Conservation (phyloP, 2,329 filamentous ascomycete genomes). For the Pestalotiopsis sp. region DNA sequence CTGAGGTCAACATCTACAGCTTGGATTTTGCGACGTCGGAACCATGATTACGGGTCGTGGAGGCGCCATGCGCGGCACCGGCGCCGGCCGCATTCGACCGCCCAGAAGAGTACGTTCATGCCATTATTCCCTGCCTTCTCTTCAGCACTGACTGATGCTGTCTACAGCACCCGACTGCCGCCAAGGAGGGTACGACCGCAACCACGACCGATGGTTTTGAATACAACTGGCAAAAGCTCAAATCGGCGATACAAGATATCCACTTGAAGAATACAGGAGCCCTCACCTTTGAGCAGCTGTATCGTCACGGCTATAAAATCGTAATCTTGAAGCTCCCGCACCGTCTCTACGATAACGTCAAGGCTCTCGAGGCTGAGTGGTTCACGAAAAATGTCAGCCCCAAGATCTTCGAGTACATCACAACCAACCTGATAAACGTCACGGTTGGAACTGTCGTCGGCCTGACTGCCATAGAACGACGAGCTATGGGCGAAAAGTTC, state of each 20-base stretch:
- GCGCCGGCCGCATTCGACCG: conserved; percentile 33
- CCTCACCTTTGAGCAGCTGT: conserved; percentile 93
- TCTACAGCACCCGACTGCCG: not conserved
- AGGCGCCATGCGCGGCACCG: conserved; percentile 27
- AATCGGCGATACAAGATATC: conserved; percentile 80
- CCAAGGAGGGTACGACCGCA: not conserved
- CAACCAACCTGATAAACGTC: conserved; percentile 64
- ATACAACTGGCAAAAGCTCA: conserved; percentile 77
- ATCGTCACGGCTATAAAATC: conserved; percentile 91
- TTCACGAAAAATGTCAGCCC: conserved; percentile 74
- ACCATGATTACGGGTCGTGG: conserved; percentile 36
- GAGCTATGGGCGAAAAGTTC: conserved; percentile 81
- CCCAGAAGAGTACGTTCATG: conserved; percentile 31
- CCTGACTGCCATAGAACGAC: conserved; percentile 75
- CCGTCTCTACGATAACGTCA: conserved; percentile 78
- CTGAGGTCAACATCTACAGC: not conserved
- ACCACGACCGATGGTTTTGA: conserved; percentile 71
- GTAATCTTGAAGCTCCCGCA: conserved; percentile 87
- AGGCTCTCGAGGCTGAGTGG: conserved; percentile 80
- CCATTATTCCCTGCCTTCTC: not conserved
- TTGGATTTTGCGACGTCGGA: not conserved
- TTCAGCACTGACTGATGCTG: not conserved
- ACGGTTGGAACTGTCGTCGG: conserved; percentile 58
- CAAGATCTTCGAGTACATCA: conserved; percentile 71
- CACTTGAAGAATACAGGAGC: conserved; percentile 88